A percentile compares a stretch with the other conserved stretches of the same genome.
These are phyloP conservation scores for Lentinula lateritia DNA, from an alignment of 768 basidiomycete genomes.

Conservation along the genomic window DNA sequence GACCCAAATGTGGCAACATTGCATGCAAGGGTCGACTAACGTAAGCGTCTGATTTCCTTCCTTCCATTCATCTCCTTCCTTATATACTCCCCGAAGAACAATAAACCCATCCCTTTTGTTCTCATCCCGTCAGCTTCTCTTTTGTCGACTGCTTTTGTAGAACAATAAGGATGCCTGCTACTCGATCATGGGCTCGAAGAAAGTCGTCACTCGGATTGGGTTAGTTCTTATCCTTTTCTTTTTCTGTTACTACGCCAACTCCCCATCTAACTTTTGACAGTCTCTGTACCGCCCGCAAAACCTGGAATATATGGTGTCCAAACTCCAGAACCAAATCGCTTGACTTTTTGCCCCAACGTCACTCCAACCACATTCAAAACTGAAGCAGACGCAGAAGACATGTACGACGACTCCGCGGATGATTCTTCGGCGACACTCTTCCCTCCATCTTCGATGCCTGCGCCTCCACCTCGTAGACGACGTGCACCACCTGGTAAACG, in stretches of 20 bases:
- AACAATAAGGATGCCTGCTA: slow-evolving; percentile 5
- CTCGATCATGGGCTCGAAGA: slow-evolving; percentile 3
- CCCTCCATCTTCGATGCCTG: slow-evolving; percentile 41
- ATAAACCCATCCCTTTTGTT: slow-evolving; percentile 1
- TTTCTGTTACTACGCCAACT: background rate
- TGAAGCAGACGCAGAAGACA: slow-evolving; percentile 17
- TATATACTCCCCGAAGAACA: slow-evolving; percentile 5
- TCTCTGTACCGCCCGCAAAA: slow-evolving; percentile 2
- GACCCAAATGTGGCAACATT: background rate
- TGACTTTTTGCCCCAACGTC: slow-evolving; percentile 61
- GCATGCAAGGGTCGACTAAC: background rate
- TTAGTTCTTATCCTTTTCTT: background rate
- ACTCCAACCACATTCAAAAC: slow-evolving; percentile 48
- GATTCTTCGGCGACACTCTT: slow-evolving; percentile 30
- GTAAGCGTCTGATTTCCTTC: background rate
- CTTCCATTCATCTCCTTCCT: background rate
- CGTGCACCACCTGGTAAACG: slow-evolving; percentile 59
- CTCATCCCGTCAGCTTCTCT: background rate
- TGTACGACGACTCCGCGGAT: slow-evolving; percentile 21
- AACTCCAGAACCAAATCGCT: background rate
- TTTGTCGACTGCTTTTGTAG: slow-evolving; percentile 1
- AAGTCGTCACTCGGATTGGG: slow-evolving; percentile 3
- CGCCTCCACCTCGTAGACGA: slow-evolving; percentile 34
- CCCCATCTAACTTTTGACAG: background rate
- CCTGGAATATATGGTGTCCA: slow-evolving; percentile 3